phyloP scores from a whole-genome alignment of 1,284 basidiomycete species.

The Xerocomus cyaneibrunnescens region DNA sequence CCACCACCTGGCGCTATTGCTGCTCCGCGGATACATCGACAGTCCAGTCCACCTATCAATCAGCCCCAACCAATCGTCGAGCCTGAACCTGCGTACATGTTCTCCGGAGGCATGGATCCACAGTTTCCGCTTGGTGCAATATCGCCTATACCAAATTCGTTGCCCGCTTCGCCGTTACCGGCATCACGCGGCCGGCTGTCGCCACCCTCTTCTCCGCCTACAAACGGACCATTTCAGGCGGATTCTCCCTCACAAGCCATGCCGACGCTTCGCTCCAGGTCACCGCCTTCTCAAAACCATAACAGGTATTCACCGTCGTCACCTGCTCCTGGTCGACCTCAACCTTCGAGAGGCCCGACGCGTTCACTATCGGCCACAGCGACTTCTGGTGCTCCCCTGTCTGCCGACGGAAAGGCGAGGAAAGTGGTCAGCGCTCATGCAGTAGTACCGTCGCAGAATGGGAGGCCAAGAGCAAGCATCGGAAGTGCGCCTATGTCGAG shows the following conservation, averaged over 20 bases:
- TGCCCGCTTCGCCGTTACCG: conserved; percentile 13
- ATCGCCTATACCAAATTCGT: conserved; percentile 14
- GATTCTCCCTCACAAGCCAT: conserved; percentile 17
- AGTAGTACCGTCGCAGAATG: conserved; percentile 39
- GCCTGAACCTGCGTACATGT: conserved; percentile 25
- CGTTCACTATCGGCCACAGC: conserved; percentile 70
- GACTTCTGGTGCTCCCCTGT: conserved; percentile 40
- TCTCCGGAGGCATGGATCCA: conserved; percentile 23
- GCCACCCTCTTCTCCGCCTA: conserved; percentile 33
- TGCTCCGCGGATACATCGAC: conserved; percentile 34
- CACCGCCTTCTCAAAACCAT: conserved; percentile 41
- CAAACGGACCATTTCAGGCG: conserved; percentile 17
- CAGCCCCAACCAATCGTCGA: conserved; percentile 26
- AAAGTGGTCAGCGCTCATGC: conserved; percentile 70
- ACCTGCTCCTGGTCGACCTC: conserved; percentile 24
- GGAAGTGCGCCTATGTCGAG: conserved; percentile 27
- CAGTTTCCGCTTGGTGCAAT: conserved; percentile 18
- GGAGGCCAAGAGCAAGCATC: conserved; percentile 44
- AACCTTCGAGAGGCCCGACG: conserved; percentile 43
- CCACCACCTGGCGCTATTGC: conserved; percentile 21
- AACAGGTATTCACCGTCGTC: conserved; percentile 40
- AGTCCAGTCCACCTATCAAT: conserved; percentile 30
- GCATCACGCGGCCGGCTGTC: conserved; percentile 14
- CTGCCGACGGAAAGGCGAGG: conserved; percentile 55
- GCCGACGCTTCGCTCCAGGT: conserved; percentile 29